Conservation (phyloP, 148 eudicot species). For the Dianthus caryophyllus region DNA sequence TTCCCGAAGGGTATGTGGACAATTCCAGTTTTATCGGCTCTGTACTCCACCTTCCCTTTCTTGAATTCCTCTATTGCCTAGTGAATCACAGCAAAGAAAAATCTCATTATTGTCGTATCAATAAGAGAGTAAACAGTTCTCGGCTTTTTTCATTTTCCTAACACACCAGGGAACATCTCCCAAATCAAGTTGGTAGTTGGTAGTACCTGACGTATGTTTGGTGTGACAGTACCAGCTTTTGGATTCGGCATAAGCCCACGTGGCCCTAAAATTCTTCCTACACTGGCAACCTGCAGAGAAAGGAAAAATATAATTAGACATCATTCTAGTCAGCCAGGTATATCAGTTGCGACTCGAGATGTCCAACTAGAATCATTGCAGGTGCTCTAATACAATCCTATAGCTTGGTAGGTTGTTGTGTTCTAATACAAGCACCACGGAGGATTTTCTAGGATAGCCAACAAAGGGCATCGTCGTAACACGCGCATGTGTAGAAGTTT, state of each 20-base stretch:
- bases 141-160: background rate
- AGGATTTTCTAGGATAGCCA: too few relatives aligned
- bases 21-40: constrained; percentile 96
- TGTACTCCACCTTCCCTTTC: constrained; percentile 93
- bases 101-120: background rate
- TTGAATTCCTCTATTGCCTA: constrained; percentile 95
- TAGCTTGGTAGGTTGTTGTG: too few relatives aligned
- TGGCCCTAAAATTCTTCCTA: constrained; percentile 91
- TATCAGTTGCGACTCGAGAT: background rate
- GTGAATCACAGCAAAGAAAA: background rate
- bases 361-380: background rate
- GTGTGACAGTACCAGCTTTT: constrained; percentile 92
- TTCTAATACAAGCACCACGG: too few relatives aligned
- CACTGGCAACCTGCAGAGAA: constrained; percentile 65
- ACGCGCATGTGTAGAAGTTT: too few relatives aligned
- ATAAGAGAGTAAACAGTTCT: background rate
- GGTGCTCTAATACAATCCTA: background rate
- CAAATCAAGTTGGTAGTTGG: background rate
- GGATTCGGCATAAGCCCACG: constrained; percentile 99
- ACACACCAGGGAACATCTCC: background rate
- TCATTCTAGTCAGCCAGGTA: too few relatives aligned
- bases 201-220: constrained; percentile 86
- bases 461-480: too few relatives aligned
- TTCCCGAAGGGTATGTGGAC: constrained; percentile 97
- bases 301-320: too few relatives aligned